Evolutionary conservation across 805 yeast genomes (phyloP).

Genomic region (Saccharomycopsis javanensis): DNA sequence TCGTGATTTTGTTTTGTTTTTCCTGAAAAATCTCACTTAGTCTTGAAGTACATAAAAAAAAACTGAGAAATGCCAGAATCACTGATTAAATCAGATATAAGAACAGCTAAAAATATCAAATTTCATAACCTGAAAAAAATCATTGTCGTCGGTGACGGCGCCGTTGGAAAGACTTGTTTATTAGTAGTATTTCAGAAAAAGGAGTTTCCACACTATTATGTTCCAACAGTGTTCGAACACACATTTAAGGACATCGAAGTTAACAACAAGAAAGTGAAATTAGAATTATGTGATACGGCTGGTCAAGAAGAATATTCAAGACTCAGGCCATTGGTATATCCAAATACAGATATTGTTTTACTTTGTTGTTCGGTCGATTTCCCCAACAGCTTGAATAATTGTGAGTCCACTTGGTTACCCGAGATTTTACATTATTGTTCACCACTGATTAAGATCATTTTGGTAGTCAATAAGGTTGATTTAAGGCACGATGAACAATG

Average conservation of each 20-base stretch:
- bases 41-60: neutral
- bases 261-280: slow-evolving; percentile 32
- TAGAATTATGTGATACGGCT: slow-evolving; percentile 46
- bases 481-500: slow-evolving; percentile 12
- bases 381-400: slow-evolving; percentile 80
- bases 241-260: slow-evolving; percentile 36
- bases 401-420: slow-evolving; percentile 30
- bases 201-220: slow-evolving; percentile 31
- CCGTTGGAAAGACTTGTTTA: slow-evolving; percentile 34
- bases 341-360: slow-evolving; percentile 94
- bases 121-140: slow-evolving; percentile 22
- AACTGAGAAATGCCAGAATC: neutral
- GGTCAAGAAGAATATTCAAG: slow-evolving; percentile 98
- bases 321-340: slow-evolving; percentile 80
- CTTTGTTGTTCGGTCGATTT: slow-evolving; percentile 92
- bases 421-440: slow-evolving; percentile 32
- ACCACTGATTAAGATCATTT: slow-evolving; percentile 21
- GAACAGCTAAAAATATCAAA: neutral
- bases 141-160: slow-evolving; percentile 35
- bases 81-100: neutral
- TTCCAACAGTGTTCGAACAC: slow-evolving; percentile 38
- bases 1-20: no score
- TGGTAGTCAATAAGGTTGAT: slow-evolving; percentile 15
- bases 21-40: neutral
- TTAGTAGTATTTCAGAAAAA: slow-evolving; percentile 31